Base-by-base conservation (phyloP, 2,329 filamentous ascomycete species). In the Aspergillus sp. region DNA sequence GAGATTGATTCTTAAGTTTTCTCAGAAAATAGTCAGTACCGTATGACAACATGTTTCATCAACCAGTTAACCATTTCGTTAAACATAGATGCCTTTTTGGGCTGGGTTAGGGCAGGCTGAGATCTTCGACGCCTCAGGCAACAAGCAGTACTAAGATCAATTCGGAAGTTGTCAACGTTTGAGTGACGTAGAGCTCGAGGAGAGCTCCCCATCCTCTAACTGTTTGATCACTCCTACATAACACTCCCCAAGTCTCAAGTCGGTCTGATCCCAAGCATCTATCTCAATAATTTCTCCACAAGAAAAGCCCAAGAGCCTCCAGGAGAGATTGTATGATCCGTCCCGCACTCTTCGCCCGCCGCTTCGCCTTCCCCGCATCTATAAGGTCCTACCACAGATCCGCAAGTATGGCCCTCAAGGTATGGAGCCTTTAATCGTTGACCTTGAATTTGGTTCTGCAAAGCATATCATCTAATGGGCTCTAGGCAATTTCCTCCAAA, bases 401-500 rank as follows among this genome's bases (percentile, higher is more conserved):
- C 61, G 65, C 70, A 58, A 75, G 62, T 31, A 77, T 77, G 75
- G 70, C 74, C n/a, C 68, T 77, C 48, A 77, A 76, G 66, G 75
- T 77, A 62, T 31, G 27, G 27, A 31, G 1, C 27, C 1, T 31
- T 31, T 3, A 31, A 31, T 31, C 27, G 9, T 31, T 27, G 8
- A 9, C 8, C 24, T 27, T 11, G 4, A 3, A 4, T 31, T 11
- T 31, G 27, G 27, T 4, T 8, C 27, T n/a, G 3, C 35, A 17
- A 53, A 43, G 11, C 33, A 4, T 44, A 27, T 33, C n/a, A 4
- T n/a, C 44, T n/a, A 23, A 40, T 37, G 9, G 2, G 11, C 17
- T 12, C 39, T 37, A 57, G 91, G 96, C 92, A 24, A 84, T 99
- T 24, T 89, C 88, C 9, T 88, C 93, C 43, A 92, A 95, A 76